Base-by-base conservation (phyloP, 176 grass and related monocot species). In the Lolium perenne region DNA sequence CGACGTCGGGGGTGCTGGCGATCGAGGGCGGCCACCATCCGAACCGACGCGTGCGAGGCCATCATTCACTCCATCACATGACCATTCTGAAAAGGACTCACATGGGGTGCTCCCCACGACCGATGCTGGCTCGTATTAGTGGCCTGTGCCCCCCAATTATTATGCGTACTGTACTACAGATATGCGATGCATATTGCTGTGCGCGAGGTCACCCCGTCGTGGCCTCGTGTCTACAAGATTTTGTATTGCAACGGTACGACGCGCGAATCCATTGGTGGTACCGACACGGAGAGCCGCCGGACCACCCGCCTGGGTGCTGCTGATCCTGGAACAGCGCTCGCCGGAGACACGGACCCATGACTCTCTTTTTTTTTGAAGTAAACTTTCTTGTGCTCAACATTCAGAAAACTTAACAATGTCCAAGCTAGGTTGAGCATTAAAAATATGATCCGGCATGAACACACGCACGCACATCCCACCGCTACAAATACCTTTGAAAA, bases 31-130 rank as follows among this genome's bases (percentile, higher is more conserved):
- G 55, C 17, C 55, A 57, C 55, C 55, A 57, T 20, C 46, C 10
- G 8, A 47, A 1, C 7, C 8, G 41, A 45, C 41, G 41, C 41
- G 41, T 40, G 64, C 29, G 15, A 69, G 63, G 7, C 13, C 26
- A 17, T 17, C 64, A 4, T 14, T 9, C 11, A 50, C 11, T 11
- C 11, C 67, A 29, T 41, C 85, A 65, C 78, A 81, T 82, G 79
- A 46, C 43, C 41, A 10, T 48, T 48, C 71, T 41, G 63, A 16
- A 45, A 29, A 53, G 53, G 25, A 15, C 10, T 88, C 81, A 64
- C 87, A 84, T 84, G 77, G 55, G 74, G 65, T 43, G 41, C 41
- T 43, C 41, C 41, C 41, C 32, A 35, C 32, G 32, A 35, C 32
- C 41, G 41, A 43, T 43, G 41, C 41, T 43, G 41, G 41, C 41